Percentiles rank a stretch among this genome's conserved stretches.
Conservation (phyloP, 108 stramenopile genomes). For the Bacterosira constricta region DNA sequence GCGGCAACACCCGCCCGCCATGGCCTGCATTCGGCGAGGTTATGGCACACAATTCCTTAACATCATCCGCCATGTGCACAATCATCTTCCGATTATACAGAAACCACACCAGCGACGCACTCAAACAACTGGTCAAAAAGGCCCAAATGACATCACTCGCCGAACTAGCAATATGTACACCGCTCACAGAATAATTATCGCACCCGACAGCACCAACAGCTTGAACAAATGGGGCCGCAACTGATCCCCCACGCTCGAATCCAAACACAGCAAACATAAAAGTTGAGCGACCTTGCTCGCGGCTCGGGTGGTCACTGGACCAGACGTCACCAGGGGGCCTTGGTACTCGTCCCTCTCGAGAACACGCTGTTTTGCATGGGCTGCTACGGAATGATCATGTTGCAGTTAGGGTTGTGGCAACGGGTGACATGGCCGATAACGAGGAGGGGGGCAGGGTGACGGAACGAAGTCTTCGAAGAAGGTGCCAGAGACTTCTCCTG, state of each 20-base stretch:
- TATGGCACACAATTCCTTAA: conserved; percentile 85
- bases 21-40: no score
- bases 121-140: conserved; percentile 74
- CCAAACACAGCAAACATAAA: conserved; percentile 79
- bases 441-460: no score
- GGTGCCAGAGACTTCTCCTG: no score
- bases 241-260: conserved; percentile 86
- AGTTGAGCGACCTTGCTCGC: conserved; percentile 80
- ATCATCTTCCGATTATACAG: conserved; percentile 92
- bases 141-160: conserved; percentile 85
- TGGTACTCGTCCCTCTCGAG: conserved; percentile 30
- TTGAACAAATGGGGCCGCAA: conserved; percentile 91
- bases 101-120: conserved; percentile 86
- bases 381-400: conserved; percentile 62
- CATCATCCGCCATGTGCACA: conserved; percentile 91
- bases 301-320: conserved; percentile 49
- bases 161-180: conserved; percentile 86
- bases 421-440: no score
- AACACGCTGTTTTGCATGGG: no score
- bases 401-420: no score
- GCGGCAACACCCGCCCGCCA: no score
- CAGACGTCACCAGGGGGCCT: conserved; percentile 27
- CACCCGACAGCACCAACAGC: conserved; percentile 82
- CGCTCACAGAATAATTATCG: conserved; percentile 83
- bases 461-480: no score